Evolutionary conservation across 2,329 filamentous ascomycete genomes (phyloP), one percentile per base, ranked within the genome.

Genomic region (Colletotrichum horii): DNA sequence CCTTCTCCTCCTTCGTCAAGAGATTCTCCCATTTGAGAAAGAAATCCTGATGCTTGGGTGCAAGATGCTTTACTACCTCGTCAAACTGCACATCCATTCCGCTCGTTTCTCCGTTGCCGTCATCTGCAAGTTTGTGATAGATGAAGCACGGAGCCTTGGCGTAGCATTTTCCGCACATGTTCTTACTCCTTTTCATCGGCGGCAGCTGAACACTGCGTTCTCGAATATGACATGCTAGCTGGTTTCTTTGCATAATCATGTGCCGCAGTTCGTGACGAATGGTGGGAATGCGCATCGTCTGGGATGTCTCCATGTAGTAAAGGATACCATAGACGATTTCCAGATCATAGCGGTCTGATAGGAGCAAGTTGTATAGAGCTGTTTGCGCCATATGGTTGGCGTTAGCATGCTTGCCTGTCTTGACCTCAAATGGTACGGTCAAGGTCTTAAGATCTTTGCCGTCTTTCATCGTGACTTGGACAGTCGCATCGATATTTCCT

Each of bases 201-300:
- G 97, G 97, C 30, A 99, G 89, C 76, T 95, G 92, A 15, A 92
- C 89, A 77, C 94, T 93, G 74, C 95, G 92, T 81, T 97, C 93
- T 73, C 95, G 93, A 56, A 98, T 92, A 81, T 95, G 96, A 79
- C 94, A 94, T 4, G 96, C 96, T 22, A 99, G 88, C 78, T 95
- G 92, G 81, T 99, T 99, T 68, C 97, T 94, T 84, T 98, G 94
- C 88, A 98, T 96, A 75, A 99, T 94, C 96, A 99, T 98, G 80
- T 98, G 96, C 48, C 96, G 93, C 67, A 99, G 91, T 83, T 99
- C 97, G 79, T 95, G 93, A 48, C 95, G 92, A 74, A 98, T 91
- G 8, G 95, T 93, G 4, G 96, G 95, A 58, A 99, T 95, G 26
- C 96, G 93, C 79, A 95, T 92, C 15, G 94, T 98, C 78, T 95